Percentiles rank a stretch among this genome's conserved stretches.
Evolutionary conservation across 208 protist genomes (phyloP).

Genomic region (Trypanosoma scelopori): DNA sequence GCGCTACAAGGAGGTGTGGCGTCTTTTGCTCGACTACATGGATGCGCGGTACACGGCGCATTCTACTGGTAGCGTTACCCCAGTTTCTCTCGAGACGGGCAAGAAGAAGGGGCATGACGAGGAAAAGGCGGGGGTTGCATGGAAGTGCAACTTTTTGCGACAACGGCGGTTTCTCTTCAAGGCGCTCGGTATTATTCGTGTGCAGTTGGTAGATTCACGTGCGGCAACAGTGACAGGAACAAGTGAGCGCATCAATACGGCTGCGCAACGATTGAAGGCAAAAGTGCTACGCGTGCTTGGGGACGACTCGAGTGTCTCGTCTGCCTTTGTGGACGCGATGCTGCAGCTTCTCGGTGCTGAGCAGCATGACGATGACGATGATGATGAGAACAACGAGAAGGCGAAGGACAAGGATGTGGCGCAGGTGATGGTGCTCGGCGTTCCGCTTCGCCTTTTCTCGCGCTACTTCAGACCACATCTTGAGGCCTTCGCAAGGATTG

Average conservation of each 20-base stretch:
- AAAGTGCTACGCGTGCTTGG: slow-evolving; percentile 1
- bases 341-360: slow-evolving; percentile 23
- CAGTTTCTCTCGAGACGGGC: not conserved
- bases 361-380: not conserved
- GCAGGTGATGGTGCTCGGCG: slow-evolving; percentile 81
- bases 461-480: slow-evolving; percentile 59
- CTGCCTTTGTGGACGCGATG: slow-evolving; percentile 4
- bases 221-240: slow-evolving; percentile 1
- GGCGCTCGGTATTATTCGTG: slow-evolving; percentile 57
- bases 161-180: slow-evolving; percentile 37
- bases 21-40: slow-evolving; percentile 50
- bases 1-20: slow-evolving; percentile 81
- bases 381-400: not conserved
- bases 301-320: not conserved
- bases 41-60: slow-evolving; percentile 34
- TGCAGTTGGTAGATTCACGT: slow-evolving; percentile 52
- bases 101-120: not conserved
- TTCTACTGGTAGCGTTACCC: not conserved
- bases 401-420: slow-evolving; percentile 17
- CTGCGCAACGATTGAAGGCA: not conserved
- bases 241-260: not conserved
- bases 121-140: slow-evolving; percentile 30
- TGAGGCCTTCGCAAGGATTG: slow-evolving; percentile 38
- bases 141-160: slow-evolving; percentile 65
- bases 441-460: slow-evolving; percentile 68